Evolutionary conservation across 2,329 filamentous ascomycete species (phyloP).

Genomic region (Xylariaceae sp.): DNA sequence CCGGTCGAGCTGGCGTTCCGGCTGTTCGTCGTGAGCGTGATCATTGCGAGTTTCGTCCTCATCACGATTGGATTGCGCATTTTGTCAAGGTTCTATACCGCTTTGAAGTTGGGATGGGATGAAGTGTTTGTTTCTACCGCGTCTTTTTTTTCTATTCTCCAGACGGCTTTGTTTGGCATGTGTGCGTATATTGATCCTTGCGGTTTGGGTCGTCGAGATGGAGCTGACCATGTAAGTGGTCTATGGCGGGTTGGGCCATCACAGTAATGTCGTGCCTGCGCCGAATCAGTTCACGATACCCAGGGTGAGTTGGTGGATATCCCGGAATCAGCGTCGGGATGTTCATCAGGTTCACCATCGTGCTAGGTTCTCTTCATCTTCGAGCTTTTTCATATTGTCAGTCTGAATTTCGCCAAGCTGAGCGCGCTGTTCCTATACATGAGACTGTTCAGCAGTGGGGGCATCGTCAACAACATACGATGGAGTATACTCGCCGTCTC

Average conservation of each 20-base stretch:
- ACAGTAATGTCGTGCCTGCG: slow-evolving; percentile 14
- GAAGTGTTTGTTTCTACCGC: slow-evolving; percentile 19
- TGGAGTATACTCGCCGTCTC: slow-evolving; percentile 14
- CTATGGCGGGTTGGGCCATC: slow-evolving; percentile 22
- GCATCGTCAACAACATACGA: slow-evolving; percentile 13
- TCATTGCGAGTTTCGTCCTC: slow-evolving; percentile 16
- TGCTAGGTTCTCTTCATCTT: slow-evolving; percentile 21
- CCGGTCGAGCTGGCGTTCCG: slow-evolving; percentile 16
- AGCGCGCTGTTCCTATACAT: slow-evolving; percentile 21
- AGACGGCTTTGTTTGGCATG: slow-evolving; percentile 18
- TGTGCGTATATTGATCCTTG: slow-evolving; percentile 11
- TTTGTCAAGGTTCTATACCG: slow-evolving; percentile 16
- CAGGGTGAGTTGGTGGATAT: slow-evolving; percentile 12
- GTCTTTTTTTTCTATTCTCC: slow-evolving; percentile 12
- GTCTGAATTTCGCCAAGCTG: slow-evolving; percentile 20
- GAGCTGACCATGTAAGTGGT: slow-evolving; percentile 15
- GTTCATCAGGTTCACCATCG: background rate
- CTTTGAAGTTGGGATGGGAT: slow-evolving; percentile 20
- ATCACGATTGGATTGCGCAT: slow-evolving; percentile 16
- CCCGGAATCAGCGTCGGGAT: background rate
- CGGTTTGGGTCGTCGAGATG: background rate
- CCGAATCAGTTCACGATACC: slow-evolving; percentile 23
- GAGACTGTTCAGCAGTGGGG: slow-evolving; percentile 17
- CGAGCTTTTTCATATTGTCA: slow-evolving; percentile 21
- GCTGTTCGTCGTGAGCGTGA: slow-evolving; percentile 15